phyloP scores from a whole-genome alignment of 129 eudicot genomes.

The Mikania micrantha region DNA sequence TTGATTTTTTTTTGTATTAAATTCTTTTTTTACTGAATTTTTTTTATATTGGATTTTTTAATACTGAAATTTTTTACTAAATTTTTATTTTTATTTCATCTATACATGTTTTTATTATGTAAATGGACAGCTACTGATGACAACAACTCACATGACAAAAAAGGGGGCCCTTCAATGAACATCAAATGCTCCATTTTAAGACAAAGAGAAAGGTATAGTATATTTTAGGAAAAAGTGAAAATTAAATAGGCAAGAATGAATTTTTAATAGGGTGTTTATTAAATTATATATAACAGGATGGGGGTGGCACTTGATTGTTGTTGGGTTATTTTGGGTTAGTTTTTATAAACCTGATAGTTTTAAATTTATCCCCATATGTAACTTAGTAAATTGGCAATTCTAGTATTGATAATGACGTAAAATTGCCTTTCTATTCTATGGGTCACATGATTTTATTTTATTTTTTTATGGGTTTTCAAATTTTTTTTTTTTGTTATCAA shows the following conservation, averaged over 20 bases:
- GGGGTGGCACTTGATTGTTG: no score
- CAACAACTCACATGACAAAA: constrained; percentile 44
- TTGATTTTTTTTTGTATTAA: no score
- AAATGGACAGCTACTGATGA: constrained; percentile 35
- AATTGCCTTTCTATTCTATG: background rate
- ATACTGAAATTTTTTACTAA: no score
- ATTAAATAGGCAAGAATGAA: background rate
- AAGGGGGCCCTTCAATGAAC: constrained; percentile 50
- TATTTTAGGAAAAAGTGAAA: constrained; percentile 21
- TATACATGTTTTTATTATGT: background rate
- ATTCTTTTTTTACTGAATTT: no score
- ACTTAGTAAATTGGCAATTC: constrained; percentile 26
- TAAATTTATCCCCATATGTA: constrained; percentile 18
- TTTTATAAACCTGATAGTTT: constrained; percentile 18
- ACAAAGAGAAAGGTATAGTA: constrained; percentile 10
- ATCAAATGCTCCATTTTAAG: constrained; percentile 72
- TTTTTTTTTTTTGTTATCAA: no score
- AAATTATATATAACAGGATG: constrained; percentile 21
- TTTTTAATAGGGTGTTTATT: constrained; percentile 15
- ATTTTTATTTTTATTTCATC: no score
- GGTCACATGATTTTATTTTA: background rate
- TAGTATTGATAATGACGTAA: constrained; percentile 10
- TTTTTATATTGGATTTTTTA: no score
- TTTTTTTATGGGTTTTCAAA: no score
- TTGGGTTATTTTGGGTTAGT: constrained; percentile 10